Conservation (phyloP, 2,329 filamentous ascomycete genomes). For the Alternaria angustiovoidea region DNA sequence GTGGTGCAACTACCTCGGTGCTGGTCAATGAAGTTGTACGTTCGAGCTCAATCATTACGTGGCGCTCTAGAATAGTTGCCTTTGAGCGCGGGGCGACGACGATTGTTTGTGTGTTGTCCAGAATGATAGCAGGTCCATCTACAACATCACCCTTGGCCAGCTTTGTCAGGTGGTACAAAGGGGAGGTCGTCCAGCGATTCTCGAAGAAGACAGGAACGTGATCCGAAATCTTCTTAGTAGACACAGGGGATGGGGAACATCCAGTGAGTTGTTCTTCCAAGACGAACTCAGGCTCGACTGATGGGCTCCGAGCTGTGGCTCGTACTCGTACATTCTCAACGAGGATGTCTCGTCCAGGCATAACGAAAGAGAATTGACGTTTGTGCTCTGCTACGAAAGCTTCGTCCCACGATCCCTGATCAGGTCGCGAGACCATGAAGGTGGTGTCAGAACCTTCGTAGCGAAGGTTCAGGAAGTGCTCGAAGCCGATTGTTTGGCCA, state of each 20-base stretch:
- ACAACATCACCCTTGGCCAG: constrained; percentile 30
- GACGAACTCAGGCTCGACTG: constrained; percentile 15
- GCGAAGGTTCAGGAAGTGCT: constrained; percentile 55
- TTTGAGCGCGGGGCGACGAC: constrained; percentile 51
- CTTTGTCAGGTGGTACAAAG: constrained; percentile 33
- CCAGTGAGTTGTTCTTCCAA: constrained; percentile 26
- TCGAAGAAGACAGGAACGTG: constrained; percentile 33
- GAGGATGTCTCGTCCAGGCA: constrained; percentile 50
- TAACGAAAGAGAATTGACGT: constrained; percentile 56
- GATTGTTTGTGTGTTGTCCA: constrained; percentile 58
- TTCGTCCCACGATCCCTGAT: constrained; percentile 44
- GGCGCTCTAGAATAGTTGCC: constrained; percentile 49
- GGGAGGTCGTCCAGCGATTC: constrained; percentile 25
- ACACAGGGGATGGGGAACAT: constrained; percentile 9
- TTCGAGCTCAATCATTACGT: constrained; percentile 50
- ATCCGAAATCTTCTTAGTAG: neutral
- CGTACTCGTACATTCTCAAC: constrained; percentile 57
- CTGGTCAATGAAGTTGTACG: neutral
- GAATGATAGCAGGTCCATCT: constrained; percentile 42
- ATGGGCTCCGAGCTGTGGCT: constrained; percentile 31
- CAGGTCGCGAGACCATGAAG: constrained; percentile 52
- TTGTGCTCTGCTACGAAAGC: constrained; percentile 51
- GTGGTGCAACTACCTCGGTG: neutral
- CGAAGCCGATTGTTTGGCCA: constrained; percentile 23
- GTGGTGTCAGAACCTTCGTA: constrained; percentile 56